Base-by-base conservation (phyloP, 2,329 filamentous ascomycete genomes). In the Tolypocladium paradoxum region DNA sequence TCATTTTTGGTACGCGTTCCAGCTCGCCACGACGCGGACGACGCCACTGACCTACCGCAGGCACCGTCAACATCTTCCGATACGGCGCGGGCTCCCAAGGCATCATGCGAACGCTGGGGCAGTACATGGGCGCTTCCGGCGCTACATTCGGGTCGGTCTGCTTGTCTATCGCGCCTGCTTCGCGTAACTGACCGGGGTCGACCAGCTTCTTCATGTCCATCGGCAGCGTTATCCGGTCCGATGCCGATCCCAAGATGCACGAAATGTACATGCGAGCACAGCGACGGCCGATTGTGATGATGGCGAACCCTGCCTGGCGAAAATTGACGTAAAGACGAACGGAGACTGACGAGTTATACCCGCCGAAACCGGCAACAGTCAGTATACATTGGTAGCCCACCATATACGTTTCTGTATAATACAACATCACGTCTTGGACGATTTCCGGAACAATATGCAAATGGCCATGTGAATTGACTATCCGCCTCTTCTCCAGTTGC, bases 171-270 rank as follows among this genome's bases (percentile, higher is more conserved):
- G 20, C 40, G 18, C 38, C 27, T 49, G 29, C 40, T 22, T 49
- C 48, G 22, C 9, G 14, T 48, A 35, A 54, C 58, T 68, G 45
- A 69, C 54, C 37, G 36, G 14, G 22, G 38, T 31, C 2, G 12
- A 52, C 22, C 58, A 85, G 82, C 27, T 96, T 97, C 75, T 99
- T 99, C 79, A 99, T 99, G 93, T 92, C 89, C 54, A 96, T 99
- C 62, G 93, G 93, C 61, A 96, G 90, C 62, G 91, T 95, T 46
- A 96, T 99, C 65, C 87, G 93, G 66, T 91, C 90, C 55, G 93
- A 99, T 63, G 84, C 88, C 59, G 88, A 89, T 45, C 84, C 87
- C 37, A 84, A 88, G 63, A 76, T 85, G 55, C 78, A 83, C 60
- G 82, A 90, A 67, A 82, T 88, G 54, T 96, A 92, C 73, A 80